Conservation (phyloP, 192 early-diverging fungal species). For the Backusella morwellensis region DNA sequence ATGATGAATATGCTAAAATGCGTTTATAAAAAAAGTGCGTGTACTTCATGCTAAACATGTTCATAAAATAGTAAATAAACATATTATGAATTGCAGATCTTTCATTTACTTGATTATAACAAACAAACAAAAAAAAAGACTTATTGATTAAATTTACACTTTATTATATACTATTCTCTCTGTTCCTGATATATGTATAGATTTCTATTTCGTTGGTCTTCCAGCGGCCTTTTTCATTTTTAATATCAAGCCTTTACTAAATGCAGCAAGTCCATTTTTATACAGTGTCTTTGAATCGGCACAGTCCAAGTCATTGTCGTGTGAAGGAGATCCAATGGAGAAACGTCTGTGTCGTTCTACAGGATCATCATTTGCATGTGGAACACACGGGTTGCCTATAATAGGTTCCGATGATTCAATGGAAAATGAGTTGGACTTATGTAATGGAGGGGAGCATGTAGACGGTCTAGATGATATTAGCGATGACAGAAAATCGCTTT, state of each 20-base stretch:
- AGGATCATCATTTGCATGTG: neutral
- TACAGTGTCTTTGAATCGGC: neutral
- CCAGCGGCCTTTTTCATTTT: neutral
- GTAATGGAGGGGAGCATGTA: neutral
- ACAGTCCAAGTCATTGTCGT: neutral
- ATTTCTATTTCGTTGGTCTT: neutral
- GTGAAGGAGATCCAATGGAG: neutral
- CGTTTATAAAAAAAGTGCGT: too few relatives aligned
- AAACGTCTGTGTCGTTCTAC: neutral
- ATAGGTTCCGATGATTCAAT: neutral
- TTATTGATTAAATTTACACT: neutral
- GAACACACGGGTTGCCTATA: slow-evolving; percentile 1
- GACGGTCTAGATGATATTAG: slow-evolving; percentile 5
- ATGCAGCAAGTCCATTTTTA: neutral
- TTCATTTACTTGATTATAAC: neutral
- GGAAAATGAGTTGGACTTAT: neutral
- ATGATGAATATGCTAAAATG: too few relatives aligned
- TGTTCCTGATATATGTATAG: too few relatives aligned
- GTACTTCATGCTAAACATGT: too few relatives aligned
- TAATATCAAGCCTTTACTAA: neutral
- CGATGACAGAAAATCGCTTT: neutral
- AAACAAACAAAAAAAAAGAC: too few relatives aligned
- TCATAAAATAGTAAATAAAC: too few relatives aligned
- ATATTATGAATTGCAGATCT: neutral
- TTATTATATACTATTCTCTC: neutral